A percentile compares a stretch with the other conserved stretches of the same genome.
These are phyloP conservation scores for Opeltia flavorubescens DNA, from an alignment of 495 filamentous ascomycete species.

Conservation along the genomic window DNA sequence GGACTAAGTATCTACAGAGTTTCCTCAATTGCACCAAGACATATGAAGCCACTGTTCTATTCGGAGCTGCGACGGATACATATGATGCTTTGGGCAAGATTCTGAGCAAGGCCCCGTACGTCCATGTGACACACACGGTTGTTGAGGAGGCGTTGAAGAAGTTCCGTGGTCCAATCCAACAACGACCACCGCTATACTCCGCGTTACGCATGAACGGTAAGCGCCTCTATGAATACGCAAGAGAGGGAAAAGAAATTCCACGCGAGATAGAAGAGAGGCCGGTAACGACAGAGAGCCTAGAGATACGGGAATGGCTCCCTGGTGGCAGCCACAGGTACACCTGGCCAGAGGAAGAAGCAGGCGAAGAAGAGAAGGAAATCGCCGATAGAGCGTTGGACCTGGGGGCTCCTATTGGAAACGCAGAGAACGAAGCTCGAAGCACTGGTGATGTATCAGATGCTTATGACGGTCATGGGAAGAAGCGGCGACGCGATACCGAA, in stretches of 20 bases:
- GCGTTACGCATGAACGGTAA: constrained; percentile 85
- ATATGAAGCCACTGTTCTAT: constrained; percentile 79
- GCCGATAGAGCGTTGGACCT: constrained; percentile 53
- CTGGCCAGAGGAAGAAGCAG: constrained; percentile 64
- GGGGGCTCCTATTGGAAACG: constrained; percentile 17
- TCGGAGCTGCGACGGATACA: constrained; percentile 84
- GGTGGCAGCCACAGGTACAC: constrained; percentile 58
- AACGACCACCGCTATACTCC: constrained; percentile 86
- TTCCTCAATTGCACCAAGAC: constrained; percentile 84
- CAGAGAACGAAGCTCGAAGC: constrained; percentile 11
- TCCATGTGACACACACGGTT: constrained; percentile 59
- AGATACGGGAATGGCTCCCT: constrained; percentile 78
- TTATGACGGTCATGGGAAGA: constrained; percentile 11
- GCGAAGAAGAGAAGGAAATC: constrained; percentile 52
- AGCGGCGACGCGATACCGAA: constrained; percentile 17
- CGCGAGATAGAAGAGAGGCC: constrained; percentile 67
- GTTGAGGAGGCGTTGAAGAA: constrained; percentile 62
- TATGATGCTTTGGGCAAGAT: constrained; percentile 81
- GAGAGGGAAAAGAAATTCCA: constrained; percentile 72
- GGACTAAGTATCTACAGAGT: constrained; percentile 63
- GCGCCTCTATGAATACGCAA: constrained; percentile 86
- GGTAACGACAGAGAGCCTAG: constrained; percentile 60
- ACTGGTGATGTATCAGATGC: constrained; percentile 7
- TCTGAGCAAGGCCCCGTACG: constrained; percentile 54
- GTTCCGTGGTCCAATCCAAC: constrained; percentile 79